Percentiles rank a stretch among this genome's conserved stretches.
Conservation (phyloP, 2,329 filamentous ascomycete species). For the Phialophora macrospora region DNA sequence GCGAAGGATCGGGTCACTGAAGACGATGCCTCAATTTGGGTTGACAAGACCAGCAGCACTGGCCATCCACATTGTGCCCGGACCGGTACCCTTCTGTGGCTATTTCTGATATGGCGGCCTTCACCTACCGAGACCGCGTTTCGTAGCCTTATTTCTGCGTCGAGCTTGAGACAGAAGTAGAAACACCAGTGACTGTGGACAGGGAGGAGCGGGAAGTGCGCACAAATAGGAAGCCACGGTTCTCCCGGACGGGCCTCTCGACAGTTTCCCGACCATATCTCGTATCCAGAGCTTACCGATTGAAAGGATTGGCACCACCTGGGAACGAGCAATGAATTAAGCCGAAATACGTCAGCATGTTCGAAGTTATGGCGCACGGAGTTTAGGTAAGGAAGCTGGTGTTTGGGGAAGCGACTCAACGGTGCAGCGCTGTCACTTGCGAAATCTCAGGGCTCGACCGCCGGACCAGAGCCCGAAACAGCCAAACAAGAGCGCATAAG, state of each 20-base stretch:
- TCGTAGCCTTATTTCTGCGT: not conserved
- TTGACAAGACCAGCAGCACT: not conserved
- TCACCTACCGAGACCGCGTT: not conserved
- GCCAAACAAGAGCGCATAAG: not conserved
- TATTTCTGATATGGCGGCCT: not conserved
- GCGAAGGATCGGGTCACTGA: not conserved
- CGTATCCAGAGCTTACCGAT: not conserved
- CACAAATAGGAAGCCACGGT: not conserved
- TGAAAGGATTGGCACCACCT: not conserved
- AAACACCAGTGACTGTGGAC: not conserved
- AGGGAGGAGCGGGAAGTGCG: not conserved
- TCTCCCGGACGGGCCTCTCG: not conserved
- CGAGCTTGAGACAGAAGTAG: not conserved
- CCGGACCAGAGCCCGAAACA: not conserved
- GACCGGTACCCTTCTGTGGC: not conserved
- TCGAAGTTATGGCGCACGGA: not conserved
- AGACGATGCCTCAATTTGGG: not conserved
- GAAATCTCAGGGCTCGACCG: slow-evolving; percentile 1
- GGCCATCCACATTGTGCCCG: not conserved
- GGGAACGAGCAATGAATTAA: not conserved
- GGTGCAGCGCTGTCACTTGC: not conserved
- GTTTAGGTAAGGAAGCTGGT: slow-evolving; percentile 5
- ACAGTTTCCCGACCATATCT: not conserved
- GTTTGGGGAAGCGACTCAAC: not conserved
- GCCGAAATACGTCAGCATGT: not conserved